Conservation (phyloP, 73 alveolate genomes). For the Durusdinium trenchii region DNA sequence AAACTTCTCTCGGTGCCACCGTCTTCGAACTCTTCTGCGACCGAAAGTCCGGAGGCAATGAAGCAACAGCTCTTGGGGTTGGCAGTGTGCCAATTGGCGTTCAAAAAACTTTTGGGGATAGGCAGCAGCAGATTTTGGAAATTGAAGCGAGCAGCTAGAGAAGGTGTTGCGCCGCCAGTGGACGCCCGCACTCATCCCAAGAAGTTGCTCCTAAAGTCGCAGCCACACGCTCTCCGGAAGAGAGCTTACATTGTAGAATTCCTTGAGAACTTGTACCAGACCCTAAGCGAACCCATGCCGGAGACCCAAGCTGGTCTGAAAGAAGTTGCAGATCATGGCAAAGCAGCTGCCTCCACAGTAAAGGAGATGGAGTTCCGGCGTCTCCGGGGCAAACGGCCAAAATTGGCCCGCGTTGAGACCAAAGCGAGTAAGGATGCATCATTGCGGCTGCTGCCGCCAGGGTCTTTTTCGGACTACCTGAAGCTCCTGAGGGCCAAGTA, state of each 20-base stretch:
- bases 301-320: background rate
- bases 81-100: background rate
- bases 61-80: background rate
- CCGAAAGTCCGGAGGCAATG: background rate
- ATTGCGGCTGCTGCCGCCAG: slow-evolving; percentile 25
- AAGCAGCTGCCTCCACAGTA: too few species aligned
- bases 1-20: too few species aligned
- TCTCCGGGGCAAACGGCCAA: background rate
- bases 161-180: background rate
- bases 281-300: slow-evolving; percentile 12
- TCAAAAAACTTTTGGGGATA: background rate
- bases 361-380: background rate
- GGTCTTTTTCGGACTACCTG: background rate
- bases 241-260: background rate
- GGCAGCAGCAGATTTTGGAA: background rate
- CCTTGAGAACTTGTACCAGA: background rate
- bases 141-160: background rate
- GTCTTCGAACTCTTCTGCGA: too few species aligned
- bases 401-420: background rate
- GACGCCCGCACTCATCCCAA: background rate
- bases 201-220: background rate
- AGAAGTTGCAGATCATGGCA: background rate
- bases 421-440: background rate
- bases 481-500: background rate
- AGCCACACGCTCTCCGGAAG: too few species aligned